Base-by-base conservation (phyloP, 129 eudicot species). In the Centrapalus pauciflorus region DNA sequence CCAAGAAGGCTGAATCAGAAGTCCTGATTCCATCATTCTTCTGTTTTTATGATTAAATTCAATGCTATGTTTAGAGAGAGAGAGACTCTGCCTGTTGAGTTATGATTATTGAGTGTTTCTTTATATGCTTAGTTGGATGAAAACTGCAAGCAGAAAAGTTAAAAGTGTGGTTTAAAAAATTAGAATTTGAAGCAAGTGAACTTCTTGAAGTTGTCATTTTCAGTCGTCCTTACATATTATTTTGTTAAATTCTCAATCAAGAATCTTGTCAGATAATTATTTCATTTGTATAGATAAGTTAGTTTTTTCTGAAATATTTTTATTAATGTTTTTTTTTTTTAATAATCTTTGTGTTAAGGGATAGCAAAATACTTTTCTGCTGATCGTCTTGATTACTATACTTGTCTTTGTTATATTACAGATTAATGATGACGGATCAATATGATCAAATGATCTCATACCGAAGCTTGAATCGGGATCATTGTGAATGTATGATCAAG, bases 1-100 rank as follows among this genome's bases (percentile, higher is more conserved):
- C 95, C 90, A 83, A 13, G 79, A 76, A 60, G 80, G 76, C 16
- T 76, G 78, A 61, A 78, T 50, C 14, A 71, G 49, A 61, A 76
- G 70, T 64, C 74, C 82, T 16, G 80, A 19, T 43, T 83, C 83
- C 78, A 81, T 76, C 83, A 73, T 83, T 12, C 19, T 72, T 28
- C 30, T 48, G 33, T 35, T 45, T 32, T 10, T 49, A 7, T 24
- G 19, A 49, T 33, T 34, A 5, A 62, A 60, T 20, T 23, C 46
- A n/a, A 71, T 58, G 17, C 25, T 59, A 43, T 45, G 27, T 20
- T 26, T 24, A 40, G 46, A 58, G 40, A 56, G 16, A 38, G 9
- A 70, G 40, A 71, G 64, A 25, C 16, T 61, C 10, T 49, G 55
- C 50, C 24, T 45, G 30, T 48, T 50, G 55, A 34, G 50, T 33